Base-by-base conservation (phyloP, 768 basidiomycete genomes). In the Crucibulum laeve region DNA sequence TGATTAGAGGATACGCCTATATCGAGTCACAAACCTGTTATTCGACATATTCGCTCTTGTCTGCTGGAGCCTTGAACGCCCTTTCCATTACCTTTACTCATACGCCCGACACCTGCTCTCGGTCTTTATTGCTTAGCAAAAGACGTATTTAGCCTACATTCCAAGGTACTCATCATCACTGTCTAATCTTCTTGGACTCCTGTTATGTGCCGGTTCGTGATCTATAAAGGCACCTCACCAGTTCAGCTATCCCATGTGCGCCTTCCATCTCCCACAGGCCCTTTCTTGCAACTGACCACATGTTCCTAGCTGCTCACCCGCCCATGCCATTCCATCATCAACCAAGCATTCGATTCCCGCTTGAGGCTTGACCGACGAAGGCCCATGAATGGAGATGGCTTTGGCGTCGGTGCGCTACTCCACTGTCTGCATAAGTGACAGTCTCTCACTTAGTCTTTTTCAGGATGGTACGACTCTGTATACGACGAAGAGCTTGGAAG, bases 381-480 rank as follows among this genome's bases (percentile, higher is more conserved):
- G 48, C 91, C 90, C n/a, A 91, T 92, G 64, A 92, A 92, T 52
- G 90, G 91, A 6, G 94, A 97, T 60, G 95, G 95, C 0, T 98
- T 98, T 61, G 95, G 95, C 22, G 91, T 98, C 14, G 89, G 89
- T 90, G 51, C 46, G 84, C 66, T 53, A 38, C 19, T 5, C 25
- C 11, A 15, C 25, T 26, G 21, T 25, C 22, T 36, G 35, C 17
- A 18, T 8, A 36, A 11, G 7, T 17, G 17, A 36, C 7, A 36
- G 10, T 36, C 7, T 10, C 18, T 10, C 8, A n/a, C 7, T 30
- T 30, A 7, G 8, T 18, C 7, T 36, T 15, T 13, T 19, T 25
- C 42, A 87, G 95, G 92, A 4, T 97, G 95, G 95, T 97, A 96
- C 60, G 94, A 94, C 64, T 82, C 87, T 10, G 74, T 83, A 13